Percentiles rank a stretch among this genome's conserved stretches.
Evolutionary conservation across 1,284 basidiomycete species (phyloP).

Genomic region (Tetrapyrgos nigripes): DNA sequence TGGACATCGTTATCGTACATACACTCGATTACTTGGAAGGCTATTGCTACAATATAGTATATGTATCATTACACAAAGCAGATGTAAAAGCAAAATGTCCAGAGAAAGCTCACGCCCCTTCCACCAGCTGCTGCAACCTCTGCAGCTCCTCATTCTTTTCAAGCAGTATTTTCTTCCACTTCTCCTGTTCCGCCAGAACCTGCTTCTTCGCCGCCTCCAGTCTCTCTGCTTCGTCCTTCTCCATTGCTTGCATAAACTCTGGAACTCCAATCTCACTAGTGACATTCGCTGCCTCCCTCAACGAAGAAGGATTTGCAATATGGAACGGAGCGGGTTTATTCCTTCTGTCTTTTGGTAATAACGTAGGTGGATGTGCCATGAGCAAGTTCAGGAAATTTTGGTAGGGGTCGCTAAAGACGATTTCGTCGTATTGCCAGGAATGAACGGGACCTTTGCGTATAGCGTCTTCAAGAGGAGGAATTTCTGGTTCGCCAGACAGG

Average conservation of each 20-base stretch:
- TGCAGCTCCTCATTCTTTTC: conserved; percentile 80
- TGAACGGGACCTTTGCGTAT: conserved; percentile 82
- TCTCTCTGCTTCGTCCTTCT: conserved; percentile 83
- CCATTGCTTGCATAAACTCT: conserved; percentile 86
- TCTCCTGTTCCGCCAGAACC: conserved; percentile 70
- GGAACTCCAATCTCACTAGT: conserved; percentile 71
- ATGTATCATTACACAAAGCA: background rate
- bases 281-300: conserved; percentile 42
- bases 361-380: conserved; percentile 84
- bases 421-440: conserved; percentile 99
- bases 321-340: conserved; percentile 75
- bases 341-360: conserved; percentile 70
- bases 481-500: conserved; percentile 61
- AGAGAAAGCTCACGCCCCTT: background rate
- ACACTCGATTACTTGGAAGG: background rate
- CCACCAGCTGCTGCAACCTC: conserved; percentile 59
- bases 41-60: conserved; percentile 4
- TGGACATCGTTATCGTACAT: background rate
- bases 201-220: conserved; percentile 80
- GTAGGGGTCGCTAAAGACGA: conserved; percentile 96
- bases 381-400: conserved; percentile 88
- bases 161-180: conserved; percentile 62
- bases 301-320: conserved; percentile 62
- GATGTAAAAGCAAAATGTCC: no score
- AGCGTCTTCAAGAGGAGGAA: conserved; percentile 68